Conservation (phyloP, 805 yeast species). For the Zygosaccharomyces rouxii region DNA sequence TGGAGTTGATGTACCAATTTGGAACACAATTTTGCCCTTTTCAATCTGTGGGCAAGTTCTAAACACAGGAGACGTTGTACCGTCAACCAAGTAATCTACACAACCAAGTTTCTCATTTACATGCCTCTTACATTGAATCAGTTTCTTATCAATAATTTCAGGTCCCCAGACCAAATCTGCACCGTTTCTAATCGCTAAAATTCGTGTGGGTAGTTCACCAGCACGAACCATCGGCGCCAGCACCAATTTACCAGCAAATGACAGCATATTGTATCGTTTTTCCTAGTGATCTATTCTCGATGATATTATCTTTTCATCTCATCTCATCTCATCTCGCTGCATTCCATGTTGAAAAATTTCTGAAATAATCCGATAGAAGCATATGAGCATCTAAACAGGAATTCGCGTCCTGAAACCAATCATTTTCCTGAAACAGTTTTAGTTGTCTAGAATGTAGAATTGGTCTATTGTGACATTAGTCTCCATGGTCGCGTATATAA, state of each 20-base stretch:
- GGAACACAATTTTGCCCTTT: conserved; percentile 69
- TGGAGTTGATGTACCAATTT: conserved; percentile 83
- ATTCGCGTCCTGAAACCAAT: conserved; percentile 16
- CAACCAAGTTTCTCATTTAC: conserved; percentile 55
- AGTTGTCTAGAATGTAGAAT: conserved; percentile 4
- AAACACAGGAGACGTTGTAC: conserved; percentile 44
- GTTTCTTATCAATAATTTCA: conserved; percentile 83
- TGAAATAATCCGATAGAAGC: background rate
- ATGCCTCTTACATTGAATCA: conserved; percentile 63
- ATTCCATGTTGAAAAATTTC: conserved; percentile 7
- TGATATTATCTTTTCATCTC: background rate
- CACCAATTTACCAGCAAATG: conserved; percentile 71
- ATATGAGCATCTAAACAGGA: background rate
- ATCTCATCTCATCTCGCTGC: conserved; percentile 2
- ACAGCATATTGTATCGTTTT: conserved; percentile 43
- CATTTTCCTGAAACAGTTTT: conserved; percentile 12
- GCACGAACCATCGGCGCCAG: conserved; percentile 97
- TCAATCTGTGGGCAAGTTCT: conserved; percentile 67
- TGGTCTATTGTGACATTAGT: background rate
- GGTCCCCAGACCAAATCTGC: conserved; percentile 97
- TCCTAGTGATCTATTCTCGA: background rate
- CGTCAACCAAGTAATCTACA: conserved; percentile 48
- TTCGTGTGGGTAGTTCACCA: conserved; percentile 88
- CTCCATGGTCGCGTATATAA: conserved; percentile 3
- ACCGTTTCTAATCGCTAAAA: conserved; percentile 74